phyloP scores from a whole-genome alignment of 805 yeast species.

The Lachancea cidri region DNA sequence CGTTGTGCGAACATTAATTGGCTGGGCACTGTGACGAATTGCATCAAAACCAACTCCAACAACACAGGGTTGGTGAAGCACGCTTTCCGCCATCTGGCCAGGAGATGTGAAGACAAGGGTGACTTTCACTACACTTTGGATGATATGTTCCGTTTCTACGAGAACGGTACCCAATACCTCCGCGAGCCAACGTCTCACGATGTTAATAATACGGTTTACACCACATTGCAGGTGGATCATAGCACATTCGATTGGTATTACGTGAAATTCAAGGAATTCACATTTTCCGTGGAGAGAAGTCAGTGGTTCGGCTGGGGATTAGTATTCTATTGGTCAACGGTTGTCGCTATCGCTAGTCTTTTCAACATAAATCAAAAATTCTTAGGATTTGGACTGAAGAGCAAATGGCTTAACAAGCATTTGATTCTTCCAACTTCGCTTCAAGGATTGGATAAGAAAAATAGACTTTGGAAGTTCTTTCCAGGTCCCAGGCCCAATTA shows the following conservation, averaged over 20 bases:
- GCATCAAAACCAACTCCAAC: conserved; percentile 35
- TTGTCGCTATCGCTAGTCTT: conserved; percentile 31
- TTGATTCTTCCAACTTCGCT: conserved; percentile 29
- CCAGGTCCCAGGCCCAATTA: conserved; percentile 32
- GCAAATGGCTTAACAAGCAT: conserved; percentile 21
- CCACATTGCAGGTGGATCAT: conserved; percentile 33
- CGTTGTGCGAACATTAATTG: conserved; percentile 40
- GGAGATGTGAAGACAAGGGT: conserved; percentile 35
- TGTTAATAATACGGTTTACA: conserved; percentile 18
- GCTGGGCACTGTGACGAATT: conserved; percentile 41
- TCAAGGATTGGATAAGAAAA: conserved; percentile 19
- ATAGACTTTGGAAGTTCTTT: conserved; percentile 17
- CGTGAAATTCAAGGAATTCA: conserved; percentile 34
- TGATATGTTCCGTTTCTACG: conserved; percentile 31
- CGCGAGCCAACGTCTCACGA: conserved; percentile 29
- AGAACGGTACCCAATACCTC: conserved; percentile 34
- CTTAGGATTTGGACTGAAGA: conserved; percentile 23
- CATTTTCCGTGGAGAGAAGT: conserved; percentile 35
- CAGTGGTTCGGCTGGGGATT: conserved; percentile 45
- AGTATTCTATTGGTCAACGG: conserved; percentile 37
- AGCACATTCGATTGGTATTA: conserved; percentile 33
- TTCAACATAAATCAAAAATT: conserved; percentile 25
- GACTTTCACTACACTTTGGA: conserved; percentile 31
- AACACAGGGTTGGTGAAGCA: conserved; percentile 31
- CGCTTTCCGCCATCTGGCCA: conserved; percentile 36